Conservation (phyloP, 148 eudicot genomes). For the Chenopodium suecicum region DNA sequence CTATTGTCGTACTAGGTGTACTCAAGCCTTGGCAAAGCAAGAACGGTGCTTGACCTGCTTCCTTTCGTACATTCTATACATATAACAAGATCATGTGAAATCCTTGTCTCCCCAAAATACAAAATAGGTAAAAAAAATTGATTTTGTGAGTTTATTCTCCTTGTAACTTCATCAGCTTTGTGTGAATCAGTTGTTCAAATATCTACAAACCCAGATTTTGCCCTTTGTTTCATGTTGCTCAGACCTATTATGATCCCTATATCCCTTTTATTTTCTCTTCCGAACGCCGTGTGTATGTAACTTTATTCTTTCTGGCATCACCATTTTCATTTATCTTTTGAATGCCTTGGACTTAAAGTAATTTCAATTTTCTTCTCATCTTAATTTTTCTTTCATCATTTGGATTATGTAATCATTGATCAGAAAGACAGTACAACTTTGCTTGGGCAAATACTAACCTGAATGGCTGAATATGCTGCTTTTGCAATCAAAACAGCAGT, state of each 20-base stretch:
- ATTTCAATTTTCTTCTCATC: background rate
- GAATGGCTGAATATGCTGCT: too few species aligned
- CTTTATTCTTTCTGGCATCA: background rate
- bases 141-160: background rate
- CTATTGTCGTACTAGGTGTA: constrained; percentile 60
- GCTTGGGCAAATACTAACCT: too few species aligned
- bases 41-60: constrained; percentile 46
- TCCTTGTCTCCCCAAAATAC: background rate
- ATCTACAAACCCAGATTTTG: background rate
- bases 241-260: background rate
- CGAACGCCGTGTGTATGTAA: background rate
- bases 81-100: constrained; percentile 5
- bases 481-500: background rate
- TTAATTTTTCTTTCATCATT: too few species aligned
- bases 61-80: constrained; percentile 6
- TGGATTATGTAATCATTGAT: background rate
- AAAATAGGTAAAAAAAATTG: background rate
- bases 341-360: background rate
- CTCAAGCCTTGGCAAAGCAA: constrained; percentile 79
- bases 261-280: constrained; percentile 3
- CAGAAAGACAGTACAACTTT: background rate
- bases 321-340: background rate
- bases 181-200: background rate
- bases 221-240: background rate
- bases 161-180: background rate